Percentiles rank a stretch among this genome's conserved stretches.
Evolutionary conservation across 2,329 filamentous ascomycete species (phyloP).

Genomic region (Tolypocladium nubicola): DNA sequence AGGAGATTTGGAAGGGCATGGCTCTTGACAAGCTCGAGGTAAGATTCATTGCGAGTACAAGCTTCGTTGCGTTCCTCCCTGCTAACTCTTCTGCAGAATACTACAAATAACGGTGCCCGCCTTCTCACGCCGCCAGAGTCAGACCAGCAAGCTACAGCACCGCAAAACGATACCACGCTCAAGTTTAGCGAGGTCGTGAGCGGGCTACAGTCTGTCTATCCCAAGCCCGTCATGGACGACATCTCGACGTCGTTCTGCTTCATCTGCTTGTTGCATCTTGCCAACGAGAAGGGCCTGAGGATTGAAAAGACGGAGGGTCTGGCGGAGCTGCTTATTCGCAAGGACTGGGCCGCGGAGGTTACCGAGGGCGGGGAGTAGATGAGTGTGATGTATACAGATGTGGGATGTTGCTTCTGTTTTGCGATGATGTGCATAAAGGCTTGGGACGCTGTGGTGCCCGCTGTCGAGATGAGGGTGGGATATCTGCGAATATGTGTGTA

Average conservation of each 20-base stretch:
- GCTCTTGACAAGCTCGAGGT: constrained; percentile 43
- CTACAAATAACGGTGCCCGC: neutral
- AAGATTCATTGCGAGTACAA: constrained; percentile 14
- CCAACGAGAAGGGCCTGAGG: constrained; percentile 82
- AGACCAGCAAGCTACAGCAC: constrained; percentile 18
- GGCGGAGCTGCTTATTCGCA: constrained; percentile 49
- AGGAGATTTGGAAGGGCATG: constrained; percentile 61
- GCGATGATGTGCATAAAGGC: neutral
- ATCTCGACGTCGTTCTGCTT: constrained; percentile 93
- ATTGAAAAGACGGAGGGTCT: constrained; percentile 55
- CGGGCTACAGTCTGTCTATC: constrained; percentile 74
- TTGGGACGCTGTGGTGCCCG: neutral
- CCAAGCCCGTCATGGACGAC: constrained; percentile 76
- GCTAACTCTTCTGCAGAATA: constrained; percentile 1
- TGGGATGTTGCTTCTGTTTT: neutral
- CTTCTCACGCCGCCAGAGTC: constrained; percentile 18
- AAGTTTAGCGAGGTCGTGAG: constrained; percentile 93
- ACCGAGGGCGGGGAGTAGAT: constrained; percentile 27
- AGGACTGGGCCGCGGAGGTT: constrained; percentile 51
- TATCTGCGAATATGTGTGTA: neutral
- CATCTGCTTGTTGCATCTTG: constrained; percentile 82
- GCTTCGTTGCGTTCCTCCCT: neutral
- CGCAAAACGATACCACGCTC: constrained; percentile 42
- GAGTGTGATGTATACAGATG: neutral
- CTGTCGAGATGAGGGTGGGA: neutral